A percentile compares a stretch with the other conserved stretches of the same genome.
Evolutionary conservation across 371 early-diverging fungal genomes (phyloP).

Genomic region (Apophysomyces variabilis): DNA sequence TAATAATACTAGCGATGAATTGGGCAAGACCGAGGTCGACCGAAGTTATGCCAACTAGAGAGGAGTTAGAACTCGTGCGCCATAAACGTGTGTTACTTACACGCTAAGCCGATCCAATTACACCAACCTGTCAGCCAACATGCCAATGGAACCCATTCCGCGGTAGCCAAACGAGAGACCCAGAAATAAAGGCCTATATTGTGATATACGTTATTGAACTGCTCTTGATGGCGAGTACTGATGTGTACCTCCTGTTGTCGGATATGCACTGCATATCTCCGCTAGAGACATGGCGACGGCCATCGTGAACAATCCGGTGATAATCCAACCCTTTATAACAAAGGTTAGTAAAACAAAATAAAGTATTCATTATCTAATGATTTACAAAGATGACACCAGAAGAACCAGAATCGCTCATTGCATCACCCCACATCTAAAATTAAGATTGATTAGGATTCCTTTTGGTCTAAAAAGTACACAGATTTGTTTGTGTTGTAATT

Average conservation of each 20-base stretch:
- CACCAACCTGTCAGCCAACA: constrained; percentile 72
- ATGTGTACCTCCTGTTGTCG: constrained; percentile 67
- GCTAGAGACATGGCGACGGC: constrained; percentile 70
- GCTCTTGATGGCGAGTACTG: not conserved
- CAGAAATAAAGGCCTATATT: constrained; percentile 64
- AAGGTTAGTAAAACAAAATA: not conserved
- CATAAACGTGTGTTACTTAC: constrained; percentile 6
- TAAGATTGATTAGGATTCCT: not conserved
- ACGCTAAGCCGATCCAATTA: constrained; percentile 61
- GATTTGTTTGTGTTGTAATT: not conserved
- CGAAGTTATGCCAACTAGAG: constrained; percentile 50
- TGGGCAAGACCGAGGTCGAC: constrained; percentile 60
- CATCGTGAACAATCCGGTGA: constrained; percentile 61
- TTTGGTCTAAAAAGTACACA: not conserved
- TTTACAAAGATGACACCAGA: constrained; percentile 55
- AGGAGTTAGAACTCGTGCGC: not conserved
- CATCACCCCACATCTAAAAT: constrained; percentile 59
- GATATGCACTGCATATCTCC: constrained; percentile 77
- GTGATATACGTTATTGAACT: not conserved
- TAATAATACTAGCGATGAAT: constrained; percentile 57
- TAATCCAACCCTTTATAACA: constrained; percentile 63
- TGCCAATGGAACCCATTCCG: constrained; percentile 61
- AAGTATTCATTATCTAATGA: not conserved
- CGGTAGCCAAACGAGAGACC: constrained; percentile 57
- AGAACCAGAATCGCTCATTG: constrained; percentile 68